Evolutionary conservation across 2,329 filamentous ascomycete species (phyloP).

Genomic region (Claviceps citrina): DNA sequence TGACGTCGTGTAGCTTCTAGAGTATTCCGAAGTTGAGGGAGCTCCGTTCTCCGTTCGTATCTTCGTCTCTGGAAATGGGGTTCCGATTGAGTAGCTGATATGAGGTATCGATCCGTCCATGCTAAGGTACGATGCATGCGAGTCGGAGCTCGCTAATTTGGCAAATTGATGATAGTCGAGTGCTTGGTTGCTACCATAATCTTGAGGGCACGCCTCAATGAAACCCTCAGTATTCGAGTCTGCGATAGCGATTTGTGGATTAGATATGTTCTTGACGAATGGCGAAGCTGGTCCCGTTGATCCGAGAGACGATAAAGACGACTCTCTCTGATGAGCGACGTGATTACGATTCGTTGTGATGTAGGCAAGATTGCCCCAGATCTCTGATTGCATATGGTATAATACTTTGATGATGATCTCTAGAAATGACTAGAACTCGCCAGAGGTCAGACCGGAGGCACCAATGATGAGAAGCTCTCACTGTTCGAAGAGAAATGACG

Average conservation of each 20-base stretch:
- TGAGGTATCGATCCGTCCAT: constrained; percentile 24
- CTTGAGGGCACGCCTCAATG: constrained; percentile 24
- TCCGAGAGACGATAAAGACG: constrained; percentile 44
- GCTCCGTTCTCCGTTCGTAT: constrained; percentile 26
- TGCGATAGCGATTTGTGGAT: constrained; percentile 41
- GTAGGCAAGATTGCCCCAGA: constrained; percentile 24
- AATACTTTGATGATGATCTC: constrained; percentile 1
- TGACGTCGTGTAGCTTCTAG: constrained; percentile 26
- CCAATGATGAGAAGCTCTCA: not conserved
- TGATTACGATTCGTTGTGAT: constrained; percentile 24
- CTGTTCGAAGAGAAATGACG: not conserved
- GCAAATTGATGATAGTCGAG: constrained; percentile 29
- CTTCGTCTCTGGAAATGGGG: constrained; percentile 21
- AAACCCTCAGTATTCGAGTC: constrained; percentile 33
- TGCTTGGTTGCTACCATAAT: constrained; percentile 11
- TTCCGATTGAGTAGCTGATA: constrained; percentile 25
- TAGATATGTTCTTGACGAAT: constrained; percentile 37
- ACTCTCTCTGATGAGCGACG: constrained; percentile 40
- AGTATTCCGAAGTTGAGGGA: constrained; percentile 31
- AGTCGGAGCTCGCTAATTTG: constrained; percentile 25
- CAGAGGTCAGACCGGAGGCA: too few relatives aligned
- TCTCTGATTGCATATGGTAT: constrained; percentile 27
- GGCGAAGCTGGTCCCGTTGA: constrained; percentile 46
- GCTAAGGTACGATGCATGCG: constrained; percentile 27
- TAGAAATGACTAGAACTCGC: too few relatives aligned